Conservation (phyloP, 2,329 filamentous ascomycete species). For the Ophiognomonia clavigignenti-juglandacearum region DNA sequence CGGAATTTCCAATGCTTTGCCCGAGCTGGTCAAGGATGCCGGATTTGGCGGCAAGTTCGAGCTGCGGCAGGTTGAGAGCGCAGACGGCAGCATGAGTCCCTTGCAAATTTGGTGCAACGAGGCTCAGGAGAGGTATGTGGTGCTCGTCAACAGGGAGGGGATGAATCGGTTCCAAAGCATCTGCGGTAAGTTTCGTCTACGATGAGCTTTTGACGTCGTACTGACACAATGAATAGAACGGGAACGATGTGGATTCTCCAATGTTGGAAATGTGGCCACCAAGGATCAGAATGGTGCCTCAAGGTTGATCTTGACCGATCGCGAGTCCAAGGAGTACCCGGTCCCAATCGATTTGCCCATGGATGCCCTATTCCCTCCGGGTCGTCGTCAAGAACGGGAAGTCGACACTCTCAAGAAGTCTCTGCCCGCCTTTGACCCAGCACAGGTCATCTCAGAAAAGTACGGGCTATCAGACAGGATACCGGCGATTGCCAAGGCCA, state of each 20-base stretch:
- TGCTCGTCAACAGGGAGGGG: constrained; percentile 76
- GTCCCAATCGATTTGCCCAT: constrained; percentile 84
- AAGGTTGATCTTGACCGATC: constrained; percentile 74
- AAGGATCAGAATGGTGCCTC: constrained; percentile 59
- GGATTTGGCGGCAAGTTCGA: constrained; percentile 89
- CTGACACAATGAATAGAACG: constrained; percentile 45
- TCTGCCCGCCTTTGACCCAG: constrained; percentile 68
- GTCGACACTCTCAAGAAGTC: constrained; percentile 66
- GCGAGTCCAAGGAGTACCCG: constrained; percentile 69
- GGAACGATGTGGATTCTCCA: constrained; percentile 88
- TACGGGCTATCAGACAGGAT: constrained; percentile 35
- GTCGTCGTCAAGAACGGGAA: constrained; percentile 71
- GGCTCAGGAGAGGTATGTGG: constrained; percentile 91
- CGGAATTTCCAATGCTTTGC: constrained; percentile 69
- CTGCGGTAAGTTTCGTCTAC: constrained; percentile 43
- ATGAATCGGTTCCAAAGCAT: constrained; percentile 72
- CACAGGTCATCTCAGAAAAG: constrained; percentile 58
- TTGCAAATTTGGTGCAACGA: constrained; percentile 98
- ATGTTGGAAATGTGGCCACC: constrained; percentile 73
- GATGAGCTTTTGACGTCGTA: background rate
- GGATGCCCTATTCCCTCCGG: constrained; percentile 82
- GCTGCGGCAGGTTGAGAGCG: constrained; percentile 87
- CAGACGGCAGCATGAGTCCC: constrained; percentile 87
- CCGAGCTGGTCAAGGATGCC: constrained; percentile 87
- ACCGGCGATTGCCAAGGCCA: constrained; percentile 50